Percentiles rank a stretch among this genome's conserved stretches.
Evolutionary conservation across 441 rosid genomes (phyloP).

Genomic region (Gossypium aridum): DNA sequence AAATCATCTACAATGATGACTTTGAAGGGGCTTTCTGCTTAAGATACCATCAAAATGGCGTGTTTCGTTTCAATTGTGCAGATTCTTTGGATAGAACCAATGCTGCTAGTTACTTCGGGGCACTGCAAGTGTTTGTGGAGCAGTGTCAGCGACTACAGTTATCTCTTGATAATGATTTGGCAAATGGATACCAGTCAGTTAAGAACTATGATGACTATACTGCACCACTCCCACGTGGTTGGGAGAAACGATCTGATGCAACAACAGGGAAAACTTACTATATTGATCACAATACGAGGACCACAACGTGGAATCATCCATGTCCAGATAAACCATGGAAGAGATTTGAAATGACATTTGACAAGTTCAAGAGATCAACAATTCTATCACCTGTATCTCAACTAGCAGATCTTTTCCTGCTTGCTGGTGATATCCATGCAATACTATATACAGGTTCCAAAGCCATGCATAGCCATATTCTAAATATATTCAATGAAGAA

Average conservation of each 20-base stretch:
- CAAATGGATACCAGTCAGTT: constrained; percentile 51
- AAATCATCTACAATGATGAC: constrained; percentile 67
- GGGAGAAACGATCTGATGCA: constrained; percentile 94
- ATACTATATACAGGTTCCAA: constrained; percentile 92
- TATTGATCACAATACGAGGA: constrained; percentile 91
- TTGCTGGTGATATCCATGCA: constrained; percentile 96
- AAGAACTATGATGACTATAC: constrained; percentile 56
- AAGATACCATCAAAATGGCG: constrained; percentile 95
- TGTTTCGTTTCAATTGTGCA: constrained; percentile 88
- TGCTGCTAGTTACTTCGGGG: constrained; percentile 94
- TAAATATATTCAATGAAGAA: constrained; percentile 91
- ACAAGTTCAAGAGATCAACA: constrained; percentile 82
- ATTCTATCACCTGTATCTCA: constrained; percentile 80
- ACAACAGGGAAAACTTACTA: constrained; percentile 82
- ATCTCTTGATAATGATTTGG: constrained; percentile 70
- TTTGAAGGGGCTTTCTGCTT: constrained; percentile 86
- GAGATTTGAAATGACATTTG: constrained; percentile 91
- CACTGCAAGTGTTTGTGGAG: constrained; percentile 94
- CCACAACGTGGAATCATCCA: constrained; percentile 94
- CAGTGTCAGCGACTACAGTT: constrained; percentile 84
- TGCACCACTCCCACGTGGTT: constrained; percentile 95
- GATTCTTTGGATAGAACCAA: constrained; percentile 98
- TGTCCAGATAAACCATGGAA: constrained; percentile 98
- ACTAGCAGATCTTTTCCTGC: constrained; percentile 90
- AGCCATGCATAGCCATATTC: constrained; percentile 99